These are phyloP conservation scores for Mycothermus thermophilus DNA, from an alignment of 495 filamentous ascomycete genomes.

Conservation along the genomic window DNA sequence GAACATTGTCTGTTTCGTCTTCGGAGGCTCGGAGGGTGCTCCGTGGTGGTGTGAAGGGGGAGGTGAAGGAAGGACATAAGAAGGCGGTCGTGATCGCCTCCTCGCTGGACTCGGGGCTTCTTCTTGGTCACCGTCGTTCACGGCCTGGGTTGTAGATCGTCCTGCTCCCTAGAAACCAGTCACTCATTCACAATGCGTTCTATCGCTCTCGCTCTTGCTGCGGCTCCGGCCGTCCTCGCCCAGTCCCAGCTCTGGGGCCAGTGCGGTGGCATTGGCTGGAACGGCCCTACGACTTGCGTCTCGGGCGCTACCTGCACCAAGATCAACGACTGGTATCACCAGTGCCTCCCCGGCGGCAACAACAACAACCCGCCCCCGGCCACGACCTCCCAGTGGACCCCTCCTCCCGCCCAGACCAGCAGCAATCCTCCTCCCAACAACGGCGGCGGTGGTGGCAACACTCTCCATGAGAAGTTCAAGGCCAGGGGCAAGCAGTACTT, in stretches of 20 bases:
- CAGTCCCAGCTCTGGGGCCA: conserved; percentile 4
- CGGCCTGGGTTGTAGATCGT: conserved; percentile 1
- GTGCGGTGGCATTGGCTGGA: conserved; percentile 2
- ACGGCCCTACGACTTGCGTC: conserved; percentile 1
- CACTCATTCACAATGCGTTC: conserved; percentile 3
- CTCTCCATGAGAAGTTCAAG: conserved; percentile 41
- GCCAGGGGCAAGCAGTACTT: conserved; percentile 48
- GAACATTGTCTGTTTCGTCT: too few species aligned
- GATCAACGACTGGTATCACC: conserved; percentile 4
- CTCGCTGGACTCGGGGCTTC: too few species aligned
- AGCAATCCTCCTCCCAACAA: not conserved
- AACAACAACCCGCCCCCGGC: too few species aligned
- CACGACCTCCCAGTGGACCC: too few species aligned
- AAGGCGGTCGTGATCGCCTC: too few species aligned
- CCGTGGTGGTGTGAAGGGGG: too few species aligned
- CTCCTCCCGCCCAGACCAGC: not conserved
- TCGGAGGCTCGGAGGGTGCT: too few species aligned
- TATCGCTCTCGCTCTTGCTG: conserved; percentile 1
- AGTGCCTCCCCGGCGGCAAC: conserved; percentile 5
- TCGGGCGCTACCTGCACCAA: conserved; percentile 1
- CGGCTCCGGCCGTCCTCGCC: conserved; percentile 3
- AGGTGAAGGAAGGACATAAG: too few species aligned
- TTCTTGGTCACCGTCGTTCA: too few species aligned
- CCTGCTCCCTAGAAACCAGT: too few species aligned
- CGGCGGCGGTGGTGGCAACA: conserved; percentile 1